phyloP scores from a whole-genome alignment of 805 yeast species.

The Wickerhamia fluorescens region DNA sequence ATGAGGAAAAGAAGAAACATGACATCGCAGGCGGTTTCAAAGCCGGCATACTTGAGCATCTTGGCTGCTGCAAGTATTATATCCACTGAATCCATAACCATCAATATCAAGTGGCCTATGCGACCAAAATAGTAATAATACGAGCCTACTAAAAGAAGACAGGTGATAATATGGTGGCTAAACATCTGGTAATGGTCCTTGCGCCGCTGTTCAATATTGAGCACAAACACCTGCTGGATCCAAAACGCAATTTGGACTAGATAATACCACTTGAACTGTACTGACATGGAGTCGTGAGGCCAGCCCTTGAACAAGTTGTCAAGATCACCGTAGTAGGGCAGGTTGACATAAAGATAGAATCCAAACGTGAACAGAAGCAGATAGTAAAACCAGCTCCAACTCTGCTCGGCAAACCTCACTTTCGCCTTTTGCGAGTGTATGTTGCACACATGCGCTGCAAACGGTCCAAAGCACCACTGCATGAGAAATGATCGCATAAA shows the following conservation, averaged over 20 bases:
- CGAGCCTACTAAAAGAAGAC: conserved; percentile 59
- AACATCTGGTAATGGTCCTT: conserved; percentile 86
- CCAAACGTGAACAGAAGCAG: conserved; percentile 50
- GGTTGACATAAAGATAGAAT: conserved; percentile 44
- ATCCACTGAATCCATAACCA: conserved; percentile 82
- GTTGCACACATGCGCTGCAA: conserved; percentile 37
- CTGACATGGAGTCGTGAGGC: conserved; percentile 62
- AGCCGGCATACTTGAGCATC: conserved; percentile 67
- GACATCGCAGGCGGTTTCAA: conserved; percentile 51
- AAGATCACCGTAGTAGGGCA: conserved; percentile 54
- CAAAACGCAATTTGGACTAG: conserved; percentile 68
- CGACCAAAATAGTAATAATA: conserved; percentile 66
- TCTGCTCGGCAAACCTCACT: conserved; percentile 78
- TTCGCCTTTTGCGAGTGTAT: conserved; percentile 45
- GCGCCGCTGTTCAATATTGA: conserved; percentile 71
- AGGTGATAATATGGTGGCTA: conserved; percentile 79
- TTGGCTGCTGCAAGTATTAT: conserved; percentile 67
- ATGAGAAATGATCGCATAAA: conserved; percentile 56
- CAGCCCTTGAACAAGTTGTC: conserved; percentile 58
- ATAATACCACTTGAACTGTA: conserved; percentile 58
- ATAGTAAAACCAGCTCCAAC: conserved; percentile 68
- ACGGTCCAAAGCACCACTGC: conserved; percentile 50
- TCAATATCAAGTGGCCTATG: conserved; percentile 70
- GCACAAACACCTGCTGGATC: conserved; percentile 72
- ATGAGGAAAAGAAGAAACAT: conserved; percentile 62